Evolutionary conservation across 257 asterid species (phyloP).

Genomic region (Solanum paucissectum): DNA sequence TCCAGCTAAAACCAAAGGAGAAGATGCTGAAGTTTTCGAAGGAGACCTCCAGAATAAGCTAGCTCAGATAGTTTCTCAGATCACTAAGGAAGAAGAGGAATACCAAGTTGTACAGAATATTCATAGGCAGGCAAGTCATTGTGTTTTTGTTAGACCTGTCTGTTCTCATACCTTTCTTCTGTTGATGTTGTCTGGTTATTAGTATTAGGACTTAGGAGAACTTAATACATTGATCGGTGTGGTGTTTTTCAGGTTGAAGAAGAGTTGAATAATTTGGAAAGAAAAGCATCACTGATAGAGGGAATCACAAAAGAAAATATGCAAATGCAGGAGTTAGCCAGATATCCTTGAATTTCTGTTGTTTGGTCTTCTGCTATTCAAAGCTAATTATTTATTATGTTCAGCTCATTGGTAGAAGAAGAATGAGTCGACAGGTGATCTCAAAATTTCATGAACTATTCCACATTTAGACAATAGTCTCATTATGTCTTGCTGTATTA

Average conservation of each 20-base stretch:
- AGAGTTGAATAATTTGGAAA: slow-evolving; percentile 51
- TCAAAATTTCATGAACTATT: not conserved
- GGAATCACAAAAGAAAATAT: slow-evolving; percentile 39
- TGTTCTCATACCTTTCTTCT: not conserved
- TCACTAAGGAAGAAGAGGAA: slow-evolving; percentile 38
- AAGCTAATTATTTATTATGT: not conserved
- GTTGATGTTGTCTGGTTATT: not conserved
- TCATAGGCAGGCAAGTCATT: slow-evolving; percentile 40
- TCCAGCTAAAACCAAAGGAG: slow-evolving; percentile 7
- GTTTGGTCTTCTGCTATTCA: not conserved
- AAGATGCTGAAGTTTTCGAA: slow-evolving; percentile 21
- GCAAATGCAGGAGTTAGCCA: slow-evolving; percentile 62
- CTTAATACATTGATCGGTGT: not conserved
- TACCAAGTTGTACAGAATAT: slow-evolving; percentile 26
- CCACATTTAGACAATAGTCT: not conserved
- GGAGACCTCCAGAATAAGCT: slow-evolving; percentile 31
- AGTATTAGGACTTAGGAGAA: not conserved
- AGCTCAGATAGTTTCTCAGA: slow-evolving; percentile 27
- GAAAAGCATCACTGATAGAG: slow-evolving; percentile 40
- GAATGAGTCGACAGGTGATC: not conserved
- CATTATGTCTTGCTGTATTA: not conserved
- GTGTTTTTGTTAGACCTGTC: not conserved
- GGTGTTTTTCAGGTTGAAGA: slow-evolving; percentile 37
- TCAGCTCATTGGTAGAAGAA: not conserved
- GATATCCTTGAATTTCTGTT: slow-evolving; percentile 50